Base-by-base conservation (phyloP, 1,284 basidiomycete species). In the Filobasidium uniguttulatum region DNA sequence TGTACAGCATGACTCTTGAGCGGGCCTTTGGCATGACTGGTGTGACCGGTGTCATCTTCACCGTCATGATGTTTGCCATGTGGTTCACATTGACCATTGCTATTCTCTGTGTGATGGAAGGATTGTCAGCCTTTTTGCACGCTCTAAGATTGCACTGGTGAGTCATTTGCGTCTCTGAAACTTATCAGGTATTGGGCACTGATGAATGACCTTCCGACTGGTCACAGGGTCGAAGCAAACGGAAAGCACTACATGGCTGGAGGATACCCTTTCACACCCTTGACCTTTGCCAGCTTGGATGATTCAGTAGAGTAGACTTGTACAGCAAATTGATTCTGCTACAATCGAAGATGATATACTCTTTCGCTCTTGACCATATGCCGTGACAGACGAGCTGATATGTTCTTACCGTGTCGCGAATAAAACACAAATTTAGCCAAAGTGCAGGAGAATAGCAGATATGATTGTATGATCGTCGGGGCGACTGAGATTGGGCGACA, bases 241-340 rank as follows among this genome's bases (percentile, higher is more conserved):
- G 89, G 88, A 72, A 97, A 97, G 76, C 88, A 91, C 67, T 96
- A 86, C 70, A 81, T 84, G 71, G 90, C 87, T 33, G 83, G 36
- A 30, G 34, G 44, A 38, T 58, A 67, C 55, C 57, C 67, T 14
- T 72, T 72, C 59, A 59, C 63, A 2, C 70, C 70, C 1, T 61
- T 72, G 54, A 64, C 54, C 46, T 72, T 72, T 55, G 60, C 59
- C 34, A 53, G 48, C 19, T 44, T 60, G 10, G 60, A 48, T 19
- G 59, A 58, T 22, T n/a, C n/a, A n/a, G n/a, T n/a, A n/a, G n/a
- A n/a, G n/a, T n/a, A n/a, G n/a, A n/a, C n/a, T n/a, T n/a, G n/a
- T n/a, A n/a, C n/a, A n/a, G n/a, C n/a, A n/a, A n/a, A n/a, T n/a
- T n/a, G n/a, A n/a, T n/a, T n/a, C n/a, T n/a, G n/a, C n/a, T n/a